phyloP scores from a whole-genome alignment of 371 early-diverging fungal species.

The Synchytrium microbalum region DNA sequence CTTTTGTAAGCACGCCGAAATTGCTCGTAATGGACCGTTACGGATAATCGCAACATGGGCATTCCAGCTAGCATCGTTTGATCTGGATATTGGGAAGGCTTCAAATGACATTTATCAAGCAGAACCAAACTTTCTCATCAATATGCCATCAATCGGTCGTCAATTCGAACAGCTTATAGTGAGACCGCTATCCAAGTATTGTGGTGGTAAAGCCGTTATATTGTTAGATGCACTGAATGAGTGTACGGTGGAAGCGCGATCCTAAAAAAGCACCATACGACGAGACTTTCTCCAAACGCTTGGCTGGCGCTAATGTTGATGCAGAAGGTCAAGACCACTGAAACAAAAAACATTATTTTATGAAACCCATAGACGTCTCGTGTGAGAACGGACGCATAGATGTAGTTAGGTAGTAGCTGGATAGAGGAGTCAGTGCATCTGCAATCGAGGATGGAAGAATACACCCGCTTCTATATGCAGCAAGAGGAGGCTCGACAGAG shows the following conservation, averaged over 20 bases:
- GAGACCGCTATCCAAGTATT: neutral
- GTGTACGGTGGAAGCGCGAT: neutral
- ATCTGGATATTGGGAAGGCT: neutral
- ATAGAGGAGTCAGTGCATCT: no score
- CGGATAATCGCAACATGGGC: neutral
- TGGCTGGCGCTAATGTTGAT: neutral
- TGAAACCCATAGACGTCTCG: no score
- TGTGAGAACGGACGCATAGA: no score
- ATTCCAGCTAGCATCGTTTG: neutral
- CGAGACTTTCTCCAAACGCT: neutral
- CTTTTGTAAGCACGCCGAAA: neutral
- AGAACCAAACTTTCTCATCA: neutral
- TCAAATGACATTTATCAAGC: neutral
- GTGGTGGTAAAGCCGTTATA: neutral
- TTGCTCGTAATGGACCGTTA: neutral
- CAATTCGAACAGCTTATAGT: neutral
- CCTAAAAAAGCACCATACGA: neutral
- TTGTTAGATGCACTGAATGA: neutral
- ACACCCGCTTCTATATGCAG: no score
- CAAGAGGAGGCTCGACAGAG: no score
- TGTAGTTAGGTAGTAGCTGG: no score
- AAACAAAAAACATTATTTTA: no score
- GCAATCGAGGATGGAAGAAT: no score
- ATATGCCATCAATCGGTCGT: neutral
- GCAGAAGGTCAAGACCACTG: no score